Percentiles rank a stretch among this genome's conserved stretches.
These are phyloP conservation scores for Eucalyptus tenuipes DNA, from an alignment of 345 rosid species.

Conservation along the genomic window DNA sequence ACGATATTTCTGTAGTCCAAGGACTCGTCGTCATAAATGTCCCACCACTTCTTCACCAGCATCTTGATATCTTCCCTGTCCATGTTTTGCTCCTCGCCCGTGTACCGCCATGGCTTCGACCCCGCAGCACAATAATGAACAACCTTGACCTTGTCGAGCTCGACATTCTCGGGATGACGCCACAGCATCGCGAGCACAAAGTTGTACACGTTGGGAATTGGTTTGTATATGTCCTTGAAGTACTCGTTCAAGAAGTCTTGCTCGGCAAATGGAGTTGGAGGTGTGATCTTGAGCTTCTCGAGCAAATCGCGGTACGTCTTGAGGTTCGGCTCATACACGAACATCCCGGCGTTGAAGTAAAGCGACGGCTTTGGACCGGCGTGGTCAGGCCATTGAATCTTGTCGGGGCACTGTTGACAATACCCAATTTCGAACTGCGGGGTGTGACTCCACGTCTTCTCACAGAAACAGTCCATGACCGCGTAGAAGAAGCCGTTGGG, in stretches of 20 bases:
- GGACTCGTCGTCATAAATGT: conserved; percentile 29
- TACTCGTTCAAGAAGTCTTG: conserved; percentile 40
- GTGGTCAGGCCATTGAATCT: not conserved
- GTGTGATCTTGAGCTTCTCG: conserved; percentile 9
- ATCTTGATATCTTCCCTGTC: conserved; percentile 32
- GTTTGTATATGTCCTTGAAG: conserved; percentile 28
- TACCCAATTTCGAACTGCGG: conserved; percentile 30
- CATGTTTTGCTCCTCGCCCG: conserved; percentile 39
- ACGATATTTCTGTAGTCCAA: conserved; percentile 16
- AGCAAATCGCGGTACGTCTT: conserved; percentile 14
- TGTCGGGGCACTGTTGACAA: conserved; percentile 39
- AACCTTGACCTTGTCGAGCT: conserved; percentile 22
- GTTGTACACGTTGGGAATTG: conserved; percentile 18
- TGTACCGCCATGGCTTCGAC: conserved; percentile 50
- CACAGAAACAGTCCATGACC: conserved; percentile 44
- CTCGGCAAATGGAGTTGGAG: conserved; percentile 40
- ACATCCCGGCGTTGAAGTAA: conserved; percentile 41
- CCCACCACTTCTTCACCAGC: conserved; percentile 38
- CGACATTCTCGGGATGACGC: conserved; percentile 41
- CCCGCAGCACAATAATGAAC: conserved; percentile 50
- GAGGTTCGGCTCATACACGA: conserved; percentile 22
- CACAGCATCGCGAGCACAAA: conserved; percentile 42
- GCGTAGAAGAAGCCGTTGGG: conserved; percentile 21
- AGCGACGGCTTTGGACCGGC: conserved; percentile 15
- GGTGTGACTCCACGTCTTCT: conserved; percentile 22